Percentiles rank a stretch among this genome's conserved stretches.
phyloP scores from a whole-genome alignment of 2,329 filamentous ascomycete genomes.

The Aspergillus costaricaensis region DNA sequence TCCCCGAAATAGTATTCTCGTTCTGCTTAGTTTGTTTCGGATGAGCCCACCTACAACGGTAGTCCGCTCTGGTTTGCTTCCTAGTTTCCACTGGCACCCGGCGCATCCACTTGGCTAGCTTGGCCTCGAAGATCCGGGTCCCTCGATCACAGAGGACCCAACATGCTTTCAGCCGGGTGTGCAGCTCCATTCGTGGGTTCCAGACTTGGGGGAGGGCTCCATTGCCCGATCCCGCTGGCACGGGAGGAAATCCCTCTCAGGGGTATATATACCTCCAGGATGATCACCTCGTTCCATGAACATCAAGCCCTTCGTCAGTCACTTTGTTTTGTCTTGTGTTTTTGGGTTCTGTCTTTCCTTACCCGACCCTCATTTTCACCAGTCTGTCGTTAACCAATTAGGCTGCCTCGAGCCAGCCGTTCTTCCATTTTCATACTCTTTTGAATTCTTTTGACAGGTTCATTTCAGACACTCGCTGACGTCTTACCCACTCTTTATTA shows the following conservation, averaged over 20 bases:
- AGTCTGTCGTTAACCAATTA: slow-evolving; percentile 38
- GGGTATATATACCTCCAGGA: slow-evolving; percentile 38
- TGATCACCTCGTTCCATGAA: slow-evolving; percentile 25
- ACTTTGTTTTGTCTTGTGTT: slow-evolving; percentile 23
- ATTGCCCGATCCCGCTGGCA: slow-evolving; percentile 15
- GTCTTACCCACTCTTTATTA: slow-evolving; percentile 11
- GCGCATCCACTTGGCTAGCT: slow-evolving; percentile 23
- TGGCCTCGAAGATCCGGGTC: slow-evolving; percentile 27
- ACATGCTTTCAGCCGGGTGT: slow-evolving; percentile 14
- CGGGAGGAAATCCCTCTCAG: slow-evolving; percentile 24
- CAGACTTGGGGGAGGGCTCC: slow-evolving; percentile 19
- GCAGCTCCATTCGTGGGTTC: slow-evolving; percentile 17
- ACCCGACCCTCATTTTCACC: slow-evolving; percentile 27
- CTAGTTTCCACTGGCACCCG: slow-evolving; percentile 19
- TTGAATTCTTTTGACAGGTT: slow-evolving; percentile 15
- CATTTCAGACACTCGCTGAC: slow-evolving; percentile 17
- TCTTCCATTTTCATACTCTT: slow-evolving; percentile 16
- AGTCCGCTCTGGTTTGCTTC: slow-evolving; percentile 16
- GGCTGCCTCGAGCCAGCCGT: slow-evolving; percentile 24
- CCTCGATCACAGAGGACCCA: slow-evolving; percentile 19
- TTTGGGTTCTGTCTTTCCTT: slow-evolving; percentile 21
- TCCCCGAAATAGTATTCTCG: slow-evolving; percentile 27
- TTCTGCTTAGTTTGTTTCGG: slow-evolving; percentile 25
- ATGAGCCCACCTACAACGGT: slow-evolving; percentile 23
- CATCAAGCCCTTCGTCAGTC: slow-evolving; percentile 26